Conservation (phyloP, 495 filamentous ascomycete genomes). For the Podospora pseudocomata region DNA sequence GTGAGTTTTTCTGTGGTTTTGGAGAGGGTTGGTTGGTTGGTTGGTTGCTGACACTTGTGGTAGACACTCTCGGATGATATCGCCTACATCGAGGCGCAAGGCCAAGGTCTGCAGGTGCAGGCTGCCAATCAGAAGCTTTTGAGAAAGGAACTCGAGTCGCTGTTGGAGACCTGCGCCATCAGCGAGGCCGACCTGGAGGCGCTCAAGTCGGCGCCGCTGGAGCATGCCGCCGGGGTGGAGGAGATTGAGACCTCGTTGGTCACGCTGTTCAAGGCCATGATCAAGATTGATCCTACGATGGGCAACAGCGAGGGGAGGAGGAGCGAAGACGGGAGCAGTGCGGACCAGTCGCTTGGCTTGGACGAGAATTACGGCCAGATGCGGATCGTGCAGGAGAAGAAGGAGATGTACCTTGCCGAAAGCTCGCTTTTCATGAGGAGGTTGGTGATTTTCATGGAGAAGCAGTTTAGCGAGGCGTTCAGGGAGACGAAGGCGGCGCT, state of each 20-base stretch:
- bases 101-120: slow-evolving; percentile 93
- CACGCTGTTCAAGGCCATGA: slow-evolving; percentile 89
- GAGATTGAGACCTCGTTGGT: slow-evolving; percentile 72
- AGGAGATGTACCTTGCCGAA: slow-evolving; percentile 75
- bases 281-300: slow-evolving; percentile 82
- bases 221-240: slow-evolving; percentile 63
- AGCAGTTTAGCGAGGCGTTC: slow-evolving; percentile 72
- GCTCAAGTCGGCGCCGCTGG: slow-evolving; percentile 70
- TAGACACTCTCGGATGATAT: slow-evolving; percentile 94
- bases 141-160: slow-evolving; percentile 74
- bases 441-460: slow-evolving; percentile 73
- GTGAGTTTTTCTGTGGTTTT: slow-evolving; percentile 51
- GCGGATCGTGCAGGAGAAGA: slow-evolving; percentile 90
- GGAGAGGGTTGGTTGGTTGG: slow-evolving; percentile 15
- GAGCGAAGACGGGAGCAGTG: slow-evolving; percentile 44
- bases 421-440: slow-evolving; percentile 68
- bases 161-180: slow-evolving; percentile 85
- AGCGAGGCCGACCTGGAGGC: slow-evolving; percentile 67
- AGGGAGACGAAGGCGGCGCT: slow-evolving; percentile 58
- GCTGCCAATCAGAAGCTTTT: slow-evolving; percentile 95
- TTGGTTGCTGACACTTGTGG: slow-evolving; percentile 33
- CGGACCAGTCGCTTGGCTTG: slow-evolving; percentile 53
- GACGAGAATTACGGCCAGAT: slow-evolving; percentile 84
- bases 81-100: slow-evolving; percentile 93
- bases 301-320: slow-evolving; percentile 51